Conservation (phyloP, 805 yeast genomes). For the Sugiyamaella lignohabitans region DNA sequence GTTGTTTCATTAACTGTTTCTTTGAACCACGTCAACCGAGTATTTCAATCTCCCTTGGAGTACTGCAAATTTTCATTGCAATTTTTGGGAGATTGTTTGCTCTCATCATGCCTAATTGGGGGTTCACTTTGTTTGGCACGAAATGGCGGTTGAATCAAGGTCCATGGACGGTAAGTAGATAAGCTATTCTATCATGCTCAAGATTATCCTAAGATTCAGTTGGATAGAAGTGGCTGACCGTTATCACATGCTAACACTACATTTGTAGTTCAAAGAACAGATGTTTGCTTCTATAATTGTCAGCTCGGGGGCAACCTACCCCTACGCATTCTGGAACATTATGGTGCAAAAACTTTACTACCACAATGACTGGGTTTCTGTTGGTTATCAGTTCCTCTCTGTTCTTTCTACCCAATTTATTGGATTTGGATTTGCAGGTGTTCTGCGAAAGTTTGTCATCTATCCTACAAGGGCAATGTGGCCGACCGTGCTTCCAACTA, state of each 20-base stretch:
- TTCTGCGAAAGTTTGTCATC: conserved; percentile 44
- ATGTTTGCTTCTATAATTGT: conserved; percentile 45
- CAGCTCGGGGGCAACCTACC: conserved; percentile 1
- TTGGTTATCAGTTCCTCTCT: conserved; percentile 42
- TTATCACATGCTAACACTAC: too few species aligned
- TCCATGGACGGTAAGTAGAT: too few species aligned
- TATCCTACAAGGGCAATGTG: conserved; percentile 41
- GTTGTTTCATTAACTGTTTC: conserved; percentile 50
- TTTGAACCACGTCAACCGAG: conserved; percentile 50
- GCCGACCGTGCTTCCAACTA: conserved; percentile 52
- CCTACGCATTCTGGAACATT: conserved; percentile 17
- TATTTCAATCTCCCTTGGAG: conserved; percentile 38
- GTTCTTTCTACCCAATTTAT: conserved; percentile 46
- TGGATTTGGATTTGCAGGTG: conserved; percentile 50
- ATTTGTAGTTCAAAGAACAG: conserved; percentile 56
- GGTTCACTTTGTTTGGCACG: conserved; percentile 36
- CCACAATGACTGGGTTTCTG: conserved; percentile 29
- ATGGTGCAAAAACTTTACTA: conserved; percentile 22
- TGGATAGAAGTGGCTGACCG: too few species aligned
- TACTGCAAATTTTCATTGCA: conserved; percentile 40
- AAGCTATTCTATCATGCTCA: too few species aligned
- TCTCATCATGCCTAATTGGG: conserved; percentile 46
- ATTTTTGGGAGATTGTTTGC: conserved; percentile 47
- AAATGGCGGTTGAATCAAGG: conserved; percentile 47
- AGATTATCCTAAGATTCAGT: too few species aligned